Evolutionary conservation across 331 rosid species (phyloP), one percentile per base, ranked within the genome.

Genomic region (Rhamnella rubrinervis): DNA sequence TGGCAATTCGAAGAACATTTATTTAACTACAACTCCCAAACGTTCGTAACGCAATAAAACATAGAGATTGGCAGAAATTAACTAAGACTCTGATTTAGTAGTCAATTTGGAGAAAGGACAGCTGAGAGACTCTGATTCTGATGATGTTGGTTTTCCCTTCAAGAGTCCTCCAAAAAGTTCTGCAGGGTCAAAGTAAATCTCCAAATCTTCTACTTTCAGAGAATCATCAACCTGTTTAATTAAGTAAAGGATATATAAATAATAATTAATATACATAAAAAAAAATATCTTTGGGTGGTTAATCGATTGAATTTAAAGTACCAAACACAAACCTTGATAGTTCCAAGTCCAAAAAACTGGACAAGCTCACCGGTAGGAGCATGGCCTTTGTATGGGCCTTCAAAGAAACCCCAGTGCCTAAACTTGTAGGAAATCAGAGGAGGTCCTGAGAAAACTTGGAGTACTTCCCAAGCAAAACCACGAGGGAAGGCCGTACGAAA

Each of bases 391-490:
- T 28, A 90, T 55, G 93, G 89, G 4, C 96, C 96, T 71, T 90
- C 93, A 76, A 82, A 87, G 86, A 82, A 80, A 17, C 96, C 96
- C 95, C 95, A 88, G 63, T 91, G 97, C 75, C 92, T 79, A 58
- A 82, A 86, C 82, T 86, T 84, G 85, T 28, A 91, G 6, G 85
- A 83, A 64, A 91, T 86, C 52, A 81, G 78, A 14, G 92, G 97
- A 19, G 95, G 97, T 35, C 89, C 89, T 9, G 75, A 70, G 25
- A 66, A 91, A 23, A 86, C 97, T 16, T 80, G 67, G 19, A 86
- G 68, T 38, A 91, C 92, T 83, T 91, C 95, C 97, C 97, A 91
- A 14, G 95, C 97, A 85, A 88, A 91, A 6, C 97, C 97, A 4
- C 97, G 73, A 46, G 90, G 95, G 50, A 91, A 75, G 44, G 92